Evolutionary conservation across 1,139 yeast genomes (phyloP).

Genomic region (Saccharomyces hybrid): DNA sequence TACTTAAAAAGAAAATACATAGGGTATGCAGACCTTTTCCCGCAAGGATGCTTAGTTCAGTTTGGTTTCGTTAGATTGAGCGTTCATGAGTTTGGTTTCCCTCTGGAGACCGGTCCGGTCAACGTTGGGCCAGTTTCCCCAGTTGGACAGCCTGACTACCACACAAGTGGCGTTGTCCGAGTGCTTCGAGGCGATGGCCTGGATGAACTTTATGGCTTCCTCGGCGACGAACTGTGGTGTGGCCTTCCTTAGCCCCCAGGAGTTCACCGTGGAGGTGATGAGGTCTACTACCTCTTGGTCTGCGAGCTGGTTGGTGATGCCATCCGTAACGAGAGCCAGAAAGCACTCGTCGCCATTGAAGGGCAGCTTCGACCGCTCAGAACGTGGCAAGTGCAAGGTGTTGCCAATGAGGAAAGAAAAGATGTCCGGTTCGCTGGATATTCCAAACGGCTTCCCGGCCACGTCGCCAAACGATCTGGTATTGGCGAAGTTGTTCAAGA

Average conservation of each 20-base stretch:
- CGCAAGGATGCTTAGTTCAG: not conserved
- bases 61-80: not conserved
- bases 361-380: constrained; percentile 34
- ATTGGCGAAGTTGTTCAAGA: constrained; percentile 68
- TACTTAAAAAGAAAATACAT: not conserved
- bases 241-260: constrained; percentile 60
- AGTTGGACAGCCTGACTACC: constrained; percentile 71
- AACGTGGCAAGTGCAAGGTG: constrained; percentile 30
- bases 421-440: constrained; percentile 88
- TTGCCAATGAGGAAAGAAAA: constrained; percentile 41
- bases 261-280: constrained; percentile 61
- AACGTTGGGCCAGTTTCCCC: constrained; percentile 85
- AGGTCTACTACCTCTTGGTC: constrained; percentile 92
- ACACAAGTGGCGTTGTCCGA: constrained; percentile 91
- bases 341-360: constrained; percentile 77
- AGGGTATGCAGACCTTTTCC: not conserved
- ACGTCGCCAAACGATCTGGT: constrained; percentile 91
- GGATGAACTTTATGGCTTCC: constrained; percentile 77
- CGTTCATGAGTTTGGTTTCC: constrained; percentile 53
- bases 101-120: constrained; percentile 80
- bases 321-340: constrained; percentile 72
- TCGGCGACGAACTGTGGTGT: constrained; percentile 82
- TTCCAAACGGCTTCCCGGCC: constrained; percentile 71
- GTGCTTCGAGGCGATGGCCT: constrained; percentile 64
- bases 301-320: constrained; percentile 67